Evolutionary conservation across 768 basidiomycete species (phyloP), one percentile per base, ranked within the genome.

Genomic region (Lentinus tigrinus): DNA sequence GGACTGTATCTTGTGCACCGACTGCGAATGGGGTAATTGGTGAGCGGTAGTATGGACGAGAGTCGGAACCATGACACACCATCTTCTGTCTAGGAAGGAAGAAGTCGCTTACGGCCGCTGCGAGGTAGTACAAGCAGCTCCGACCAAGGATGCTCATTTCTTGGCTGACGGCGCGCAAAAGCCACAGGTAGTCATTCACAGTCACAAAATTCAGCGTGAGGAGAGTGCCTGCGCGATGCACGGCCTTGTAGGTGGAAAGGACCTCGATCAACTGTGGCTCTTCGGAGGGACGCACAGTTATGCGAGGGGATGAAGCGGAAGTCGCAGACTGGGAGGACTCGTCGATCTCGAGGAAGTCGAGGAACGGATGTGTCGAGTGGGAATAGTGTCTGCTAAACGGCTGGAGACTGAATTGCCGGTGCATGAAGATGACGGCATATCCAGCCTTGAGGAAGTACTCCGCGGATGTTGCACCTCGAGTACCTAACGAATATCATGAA

Each of bases 371-470:
- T 3, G 95, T 95, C 0, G 94, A 95, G 72, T 99, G 96, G 9
- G 95, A 97, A 74, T 98, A 99, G 71, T 99, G 96, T 48, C 97
- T 77, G 69, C 92, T 95, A 80, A 96, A 99, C 0, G 97, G 97
- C 67, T 97, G 94, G 42, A 98, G 83, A 63, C 95, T 98, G 78
- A 97, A 96, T 73, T 97, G 94, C 21, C 96, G 81, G 73, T 99
- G 96, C 84, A 99, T 91, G 77, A 99, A 99, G 64, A 99, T 94
- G 72, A 99, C 97, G 24, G 95, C 95, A 77, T 98, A 98, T 56
- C 89, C 91, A 7, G 91, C 87, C 65, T 89, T 85, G 59, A 98
- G 83, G 72, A 99, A 98, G 76, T 98, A 97, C 74, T 99, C 97
- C 2, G 97, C 96, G 19, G 97, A 98, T 0, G 96, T 95, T 28